Evolutionary conservation across 148 eudicot species (phyloP), one percentile per base, ranked within the genome.

Genomic region (Rhododendron simsii): DNA sequence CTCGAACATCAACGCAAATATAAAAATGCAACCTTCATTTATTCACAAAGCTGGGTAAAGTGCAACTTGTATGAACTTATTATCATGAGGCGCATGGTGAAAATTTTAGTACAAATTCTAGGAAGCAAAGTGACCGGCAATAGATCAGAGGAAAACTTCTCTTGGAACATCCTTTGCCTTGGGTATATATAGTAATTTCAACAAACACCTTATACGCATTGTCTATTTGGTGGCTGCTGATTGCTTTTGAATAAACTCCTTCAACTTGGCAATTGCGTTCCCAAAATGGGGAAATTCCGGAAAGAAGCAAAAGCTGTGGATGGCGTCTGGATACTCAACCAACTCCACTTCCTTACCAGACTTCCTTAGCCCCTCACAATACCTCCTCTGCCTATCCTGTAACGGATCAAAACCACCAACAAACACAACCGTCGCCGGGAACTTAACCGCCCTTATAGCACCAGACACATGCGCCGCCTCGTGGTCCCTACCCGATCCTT

Each of bases 381-480:
- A 91, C 63, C 75, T 80, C 82, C 83, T 87, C 50, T 86, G 90
- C 91, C 94, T n/a, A 57, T 91, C 92, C 78, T 86, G 89, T 84
- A 91, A 83, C 37, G 87, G 50, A 59, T 92, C 94, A 23, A 65
- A 63, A 28, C 94, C 94, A 0, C 89, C 92, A 2, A 91, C 57
- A 0, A 88, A 67, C 79, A 89, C 69, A 11, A 91, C 33, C 33
- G 91, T 86, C 23, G 87, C 77, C 23, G 92, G 92, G 47, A 83
- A 91, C 26, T 79, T 81, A 14, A 85, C 33, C n/a, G 28, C 87
- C 86, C 35, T 35, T 2, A 10, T 14, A 3, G 73, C 65, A 18
- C 90, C 84, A 16, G 86, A 78, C 61, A 92, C 89, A 12, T 88
- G 86, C 0, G 61, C 71, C 0, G 86, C 88, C 65, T 88, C 92